Percentiles rank a stretch among this genome's conserved stretches.
Evolutionary conservation across 2,329 filamentous ascomycete species (phyloP).

Genomic region (Clonostachys solani): DNA sequence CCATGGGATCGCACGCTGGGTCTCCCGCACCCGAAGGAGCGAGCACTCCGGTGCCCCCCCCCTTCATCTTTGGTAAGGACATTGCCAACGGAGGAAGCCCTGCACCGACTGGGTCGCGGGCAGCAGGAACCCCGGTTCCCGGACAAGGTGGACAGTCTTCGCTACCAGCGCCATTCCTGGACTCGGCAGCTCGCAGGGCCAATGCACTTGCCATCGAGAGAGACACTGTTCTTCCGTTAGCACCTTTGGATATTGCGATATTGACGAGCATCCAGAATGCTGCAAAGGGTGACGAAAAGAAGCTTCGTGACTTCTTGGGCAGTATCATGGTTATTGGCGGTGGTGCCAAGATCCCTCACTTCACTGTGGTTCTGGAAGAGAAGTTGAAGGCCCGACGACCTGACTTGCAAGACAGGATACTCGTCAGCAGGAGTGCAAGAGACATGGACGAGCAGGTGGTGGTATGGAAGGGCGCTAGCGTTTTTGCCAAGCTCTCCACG

Average conservation of each 20-base stretch:
- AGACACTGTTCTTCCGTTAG: slow-evolving; percentile 76
- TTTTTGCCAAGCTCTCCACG: slow-evolving; percentile 86
- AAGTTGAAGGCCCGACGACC: slow-evolving; percentile 64
- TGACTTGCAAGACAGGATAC: slow-evolving; percentile 55
- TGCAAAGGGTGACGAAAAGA: slow-evolving; percentile 85
- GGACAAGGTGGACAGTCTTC: slow-evolving; percentile 19
- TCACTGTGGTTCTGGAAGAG: slow-evolving; percentile 81
- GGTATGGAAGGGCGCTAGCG: slow-evolving; percentile 94
- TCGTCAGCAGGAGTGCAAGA: slow-evolving; percentile 69
- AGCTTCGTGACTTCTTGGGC: slow-evolving; percentile 82
- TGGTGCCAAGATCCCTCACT: slow-evolving; percentile 73
- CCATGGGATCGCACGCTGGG: slow-evolving; percentile 79
- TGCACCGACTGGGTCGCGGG: slow-evolving; percentile 46
- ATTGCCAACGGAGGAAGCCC: slow-evolving; percentile 42
- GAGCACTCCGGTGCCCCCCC: slow-evolving; percentile 59
- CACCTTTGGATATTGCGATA: slow-evolving; percentile 84
- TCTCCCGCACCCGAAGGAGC: slow-evolving; percentile 80
- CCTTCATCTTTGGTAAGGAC: slow-evolving; percentile 45
- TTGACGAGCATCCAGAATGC: slow-evolving; percentile 85
- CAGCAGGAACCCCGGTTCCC: slow-evolving; percentile 38
- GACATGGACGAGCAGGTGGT: slow-evolving; percentile 98
- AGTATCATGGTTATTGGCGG: slow-evolving; percentile 90
- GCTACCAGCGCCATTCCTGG: slow-evolving; percentile 40
- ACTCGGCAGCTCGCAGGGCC: slow-evolving; percentile 43
- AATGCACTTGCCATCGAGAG: slow-evolving; percentile 61